Evolutionary conservation across 805 yeast genomes (phyloP).

Genomic region (Yamadazyma olivae): DNA sequence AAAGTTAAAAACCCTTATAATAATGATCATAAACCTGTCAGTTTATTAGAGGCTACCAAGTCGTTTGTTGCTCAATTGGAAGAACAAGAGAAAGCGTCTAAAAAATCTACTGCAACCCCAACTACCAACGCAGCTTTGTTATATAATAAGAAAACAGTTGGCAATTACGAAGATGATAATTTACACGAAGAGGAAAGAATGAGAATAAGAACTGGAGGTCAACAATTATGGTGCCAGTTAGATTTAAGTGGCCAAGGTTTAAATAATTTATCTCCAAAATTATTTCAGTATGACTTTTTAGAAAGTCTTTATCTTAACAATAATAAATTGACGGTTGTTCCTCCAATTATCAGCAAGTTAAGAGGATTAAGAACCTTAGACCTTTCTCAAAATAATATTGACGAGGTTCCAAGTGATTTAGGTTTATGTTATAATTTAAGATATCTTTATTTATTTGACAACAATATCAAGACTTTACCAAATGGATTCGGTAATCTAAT

Average conservation of each 20-base stretch:
- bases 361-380: constrained; percentile 79
- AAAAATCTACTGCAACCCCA: constrained; percentile 27
- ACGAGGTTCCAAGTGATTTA: constrained; percentile 75
- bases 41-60: constrained; percentile 42
- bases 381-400: constrained; percentile 71
- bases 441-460: constrained; percentile 85
- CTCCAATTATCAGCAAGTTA: constrained; percentile 64
- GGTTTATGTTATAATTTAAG: constrained; percentile 80
- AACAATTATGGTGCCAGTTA: constrained; percentile 90
- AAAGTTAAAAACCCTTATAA: constrained; percentile 37
- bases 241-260: constrained; percentile 91
- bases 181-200: constrained; percentile 57
- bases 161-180: constrained; percentile 51
- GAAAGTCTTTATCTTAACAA: constrained; percentile 86
- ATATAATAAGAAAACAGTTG: constrained; percentile 39
- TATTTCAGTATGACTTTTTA: constrained; percentile 79
- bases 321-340: constrained; percentile 68
- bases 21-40: constrained; percentile 34
- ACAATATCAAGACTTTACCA: constrained; percentile 73
- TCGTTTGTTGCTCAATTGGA: constrained; percentile 32
- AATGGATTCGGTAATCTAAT: constrained; percentile 80
- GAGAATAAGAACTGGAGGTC: constrained; percentile 56
- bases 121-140: constrained; percentile 37
- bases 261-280: constrained; percentile 60
- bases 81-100: constrained; percentile 39